Percentiles rank a stretch among this genome's conserved stretches.
phyloP scores from a whole-genome alignment of 352 stramenopile species.

The Elongisporangium prolatum region DNA sequence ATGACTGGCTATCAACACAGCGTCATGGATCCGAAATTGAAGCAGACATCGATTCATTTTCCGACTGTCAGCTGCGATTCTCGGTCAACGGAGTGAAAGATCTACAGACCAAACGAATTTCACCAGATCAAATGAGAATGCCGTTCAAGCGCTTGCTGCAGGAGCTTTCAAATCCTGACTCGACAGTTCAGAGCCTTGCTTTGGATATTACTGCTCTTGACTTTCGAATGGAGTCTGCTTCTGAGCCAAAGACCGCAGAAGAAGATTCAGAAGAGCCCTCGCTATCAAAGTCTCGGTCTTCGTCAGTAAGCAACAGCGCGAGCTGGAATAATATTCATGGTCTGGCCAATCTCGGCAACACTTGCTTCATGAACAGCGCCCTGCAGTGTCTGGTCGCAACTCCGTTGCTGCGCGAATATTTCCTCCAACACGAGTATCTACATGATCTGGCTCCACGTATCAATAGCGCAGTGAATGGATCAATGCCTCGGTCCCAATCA shows the following conservation, averaged over 20 bases:
- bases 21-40: background rate
- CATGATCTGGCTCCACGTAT: constrained; percentile 77
- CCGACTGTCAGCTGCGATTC: constrained; percentile 9
- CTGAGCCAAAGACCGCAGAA: background rate
- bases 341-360: constrained; percentile 67
- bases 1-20: background rate
- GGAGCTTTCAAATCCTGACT: background rate
- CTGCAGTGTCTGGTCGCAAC: constrained; percentile 91
- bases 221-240: background rate
- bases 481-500: background rate
- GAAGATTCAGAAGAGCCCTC: background rate
- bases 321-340: constrained; percentile 10
- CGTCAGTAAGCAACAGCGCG: background rate
- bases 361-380: constrained; percentile 83
- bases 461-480: constrained; percentile 21
- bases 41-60: background rate
- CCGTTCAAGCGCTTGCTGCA: constrained; percentile 7
- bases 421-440: constrained; percentile 79
- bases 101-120: background rate
- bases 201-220: background rate
- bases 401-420: constrained; percentile 86
- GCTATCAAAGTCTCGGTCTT: background rate
- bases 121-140: background rate
- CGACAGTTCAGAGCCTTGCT: background rate
- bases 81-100: background rate